These are phyloP conservation scores for Fraxinus americana DNA, from an alignment of 257 asterid species.

Conservation along the genomic window DNA sequence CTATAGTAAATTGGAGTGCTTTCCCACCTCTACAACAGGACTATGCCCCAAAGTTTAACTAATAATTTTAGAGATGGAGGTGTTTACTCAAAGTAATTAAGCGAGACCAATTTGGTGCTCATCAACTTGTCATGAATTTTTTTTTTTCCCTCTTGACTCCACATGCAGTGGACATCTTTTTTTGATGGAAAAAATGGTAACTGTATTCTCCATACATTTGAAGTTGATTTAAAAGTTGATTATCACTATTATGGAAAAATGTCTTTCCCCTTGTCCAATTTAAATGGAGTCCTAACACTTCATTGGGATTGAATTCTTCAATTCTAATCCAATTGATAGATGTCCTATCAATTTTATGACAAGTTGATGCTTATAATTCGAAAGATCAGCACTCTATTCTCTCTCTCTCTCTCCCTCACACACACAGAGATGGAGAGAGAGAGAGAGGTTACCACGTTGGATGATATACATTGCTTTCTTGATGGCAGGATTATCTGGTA, in stretches of 20 bases:
- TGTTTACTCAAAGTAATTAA: not conserved
- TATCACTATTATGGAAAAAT: not conserved
- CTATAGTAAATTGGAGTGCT: constrained; percentile 7
- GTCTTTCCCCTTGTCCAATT: constrained; percentile 12
- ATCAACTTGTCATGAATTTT: not conserved
- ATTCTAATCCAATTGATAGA: constrained; percentile 12
- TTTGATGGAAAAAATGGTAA: not conserved
- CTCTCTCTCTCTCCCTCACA: too few relatives aligned
- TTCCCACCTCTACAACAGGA: not conserved
- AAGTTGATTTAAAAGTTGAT: constrained; percentile 11
- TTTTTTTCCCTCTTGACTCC: not conserved
- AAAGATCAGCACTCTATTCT: not conserved
- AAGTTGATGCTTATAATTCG: not conserved
- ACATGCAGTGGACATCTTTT: not conserved
- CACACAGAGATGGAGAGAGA: not conserved
- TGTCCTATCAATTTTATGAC: not conserved
- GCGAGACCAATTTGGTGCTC: not conserved
- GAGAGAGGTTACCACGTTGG: constrained; percentile 5
- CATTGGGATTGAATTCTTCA: constrained; percentile 4
- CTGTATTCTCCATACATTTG: constrained; percentile 1
- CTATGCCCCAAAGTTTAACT: not conserved
- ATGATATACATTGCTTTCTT: constrained; percentile 30
- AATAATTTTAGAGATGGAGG: not conserved
- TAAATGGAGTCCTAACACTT: constrained; percentile 10
- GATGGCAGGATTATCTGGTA: constrained; percentile 87